Base-by-base conservation (phyloP, 768 basidiomycete genomes). In the Mycena rebaudengoi region DNA sequence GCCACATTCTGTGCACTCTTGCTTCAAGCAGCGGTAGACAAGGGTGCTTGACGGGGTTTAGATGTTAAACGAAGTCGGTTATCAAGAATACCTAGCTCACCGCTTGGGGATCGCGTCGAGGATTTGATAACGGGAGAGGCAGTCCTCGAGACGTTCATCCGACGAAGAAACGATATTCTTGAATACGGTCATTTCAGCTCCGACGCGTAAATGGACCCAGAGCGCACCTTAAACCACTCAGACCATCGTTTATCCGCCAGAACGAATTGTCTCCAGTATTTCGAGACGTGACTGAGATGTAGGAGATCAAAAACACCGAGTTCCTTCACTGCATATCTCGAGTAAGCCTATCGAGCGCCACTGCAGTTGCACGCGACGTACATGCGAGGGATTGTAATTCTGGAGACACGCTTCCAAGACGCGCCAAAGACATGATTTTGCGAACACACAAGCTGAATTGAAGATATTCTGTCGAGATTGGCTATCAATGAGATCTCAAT, bases 231-330 rank as follows among this genome's bases (percentile, higher is more conserved):
- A 33, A 40, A 59, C 63, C 63, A 64, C 26, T 64, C 57, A 4
- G n/a, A n/a, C 63, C 63, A 64, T 21, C 63, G 56, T 32, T 64
- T 64, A 30, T 64, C 63, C n/a, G 39, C 49, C 28, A 64, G 43
- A 4, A 64, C 63, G 54, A 64, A 64, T 43, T 56, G 44, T 29
- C 63, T 56, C 63, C 63, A 64, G n/a, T 64, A 59, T 5, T 35
- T 33, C 13, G 63, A 64, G 56, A 59, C 63, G 23, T 64, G 63
- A 30, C 63, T 59, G 57, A 64, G 63, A 1, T 56, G 21, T 4
- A 64, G 63, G 29, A 64, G 63, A 20, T 64, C 63, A 11, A 23
- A 54, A 3, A 57, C 56, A 21, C 33, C 63, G 7, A 64, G 63
- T 7, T 59, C 29, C 7, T 40, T 59, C 21, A 57, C 62, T 63